Percentiles rank a stretch among this genome's conserved stretches.
These are phyloP conservation scores for Candida tunisiensis DNA, from an alignment of 1,139 yeast genomes.

Conservation along the genomic window DNA sequence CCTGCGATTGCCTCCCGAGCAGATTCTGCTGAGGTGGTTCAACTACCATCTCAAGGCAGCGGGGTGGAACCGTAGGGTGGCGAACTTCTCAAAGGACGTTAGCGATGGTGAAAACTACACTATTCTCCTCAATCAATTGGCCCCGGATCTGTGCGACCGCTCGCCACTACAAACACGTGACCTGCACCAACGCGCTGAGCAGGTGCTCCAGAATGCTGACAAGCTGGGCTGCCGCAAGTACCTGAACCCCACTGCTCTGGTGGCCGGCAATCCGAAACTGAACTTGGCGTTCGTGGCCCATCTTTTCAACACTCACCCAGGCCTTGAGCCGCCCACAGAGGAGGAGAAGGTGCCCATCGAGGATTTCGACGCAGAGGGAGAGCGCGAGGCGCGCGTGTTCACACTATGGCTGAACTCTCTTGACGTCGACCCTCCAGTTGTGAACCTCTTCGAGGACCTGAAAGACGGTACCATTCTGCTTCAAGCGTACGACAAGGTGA, in stretches of 20 bases:
- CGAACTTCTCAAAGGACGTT: conserved; percentile 76
- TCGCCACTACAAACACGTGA: conserved; percentile 66
- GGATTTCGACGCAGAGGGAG: conserved; percentile 98
- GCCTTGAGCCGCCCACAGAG: conserved; percentile 90
- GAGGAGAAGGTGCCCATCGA: conserved; percentile 66
- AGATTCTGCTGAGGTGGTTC: conserved; percentile 92
- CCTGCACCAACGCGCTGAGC: conserved; percentile 68
- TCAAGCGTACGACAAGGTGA: conserved; percentile 90
- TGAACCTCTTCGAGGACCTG: conserved; percentile 80
- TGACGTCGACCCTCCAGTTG: conserved; percentile 92
- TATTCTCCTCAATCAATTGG: conserved; percentile 70
- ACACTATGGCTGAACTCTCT: conserved; percentile 93
- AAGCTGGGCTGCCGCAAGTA: conserved; percentile 85
- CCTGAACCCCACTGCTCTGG: conserved; percentile 82
- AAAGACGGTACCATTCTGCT: conserved; percentile 81
- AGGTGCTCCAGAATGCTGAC: conserved; percentile 73
- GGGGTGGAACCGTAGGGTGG: conserved; percentile 72
- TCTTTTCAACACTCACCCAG: conserved; percentile 90
- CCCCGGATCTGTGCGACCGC: conserved; percentile 67
- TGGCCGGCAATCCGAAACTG: conserved; percentile 92
- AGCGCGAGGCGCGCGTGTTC: conserved; percentile 96
- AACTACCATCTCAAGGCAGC: conserved; percentile 92
- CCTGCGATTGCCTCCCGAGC: conserved; percentile 93
- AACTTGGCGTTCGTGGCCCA: conserved; percentile 96
- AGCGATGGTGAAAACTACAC: conserved; percentile 94